phyloP scores from a whole-genome alignment of 78 protist species.

The slime mould (Dictyostelium discoideum) region DNA sequence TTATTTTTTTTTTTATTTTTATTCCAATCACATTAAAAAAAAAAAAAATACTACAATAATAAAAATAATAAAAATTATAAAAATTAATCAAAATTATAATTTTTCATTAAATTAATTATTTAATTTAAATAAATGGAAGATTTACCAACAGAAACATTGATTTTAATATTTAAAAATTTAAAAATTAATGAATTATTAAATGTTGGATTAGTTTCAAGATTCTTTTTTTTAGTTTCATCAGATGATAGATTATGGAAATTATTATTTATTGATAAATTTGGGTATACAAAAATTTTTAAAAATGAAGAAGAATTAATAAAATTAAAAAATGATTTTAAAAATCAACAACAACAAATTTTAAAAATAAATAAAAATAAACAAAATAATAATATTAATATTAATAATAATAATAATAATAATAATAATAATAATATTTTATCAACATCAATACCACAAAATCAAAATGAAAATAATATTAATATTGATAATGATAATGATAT shows the following conservation, averaged over 20 bases:
- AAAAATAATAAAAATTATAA: no score
- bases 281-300: neutral
- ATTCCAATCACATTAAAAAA: neutral
- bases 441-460: neutral
- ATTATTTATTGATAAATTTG: neutral
- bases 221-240: neutral
- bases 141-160: slow-evolving; percentile 21
- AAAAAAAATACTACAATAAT: no score
- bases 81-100: no score
- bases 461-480: neutral
- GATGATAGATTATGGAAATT: slow-evolving; percentile 27
- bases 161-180: slow-evolving; percentile 4
- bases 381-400: neutral
- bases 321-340: neutral
- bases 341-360: neutral
- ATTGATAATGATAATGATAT: neutral
- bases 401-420: neutral
- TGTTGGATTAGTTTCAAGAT: neutral
- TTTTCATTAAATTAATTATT: no score
- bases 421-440: neutral
- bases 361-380: neutral
- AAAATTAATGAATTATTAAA: neutral
- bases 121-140: neutral
- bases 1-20: neutral
- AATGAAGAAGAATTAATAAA: neutral